phyloP scores from a whole-genome alignment of 768 basidiomycete genomes.

The Pleurotus salmoneostramineus region DNA sequence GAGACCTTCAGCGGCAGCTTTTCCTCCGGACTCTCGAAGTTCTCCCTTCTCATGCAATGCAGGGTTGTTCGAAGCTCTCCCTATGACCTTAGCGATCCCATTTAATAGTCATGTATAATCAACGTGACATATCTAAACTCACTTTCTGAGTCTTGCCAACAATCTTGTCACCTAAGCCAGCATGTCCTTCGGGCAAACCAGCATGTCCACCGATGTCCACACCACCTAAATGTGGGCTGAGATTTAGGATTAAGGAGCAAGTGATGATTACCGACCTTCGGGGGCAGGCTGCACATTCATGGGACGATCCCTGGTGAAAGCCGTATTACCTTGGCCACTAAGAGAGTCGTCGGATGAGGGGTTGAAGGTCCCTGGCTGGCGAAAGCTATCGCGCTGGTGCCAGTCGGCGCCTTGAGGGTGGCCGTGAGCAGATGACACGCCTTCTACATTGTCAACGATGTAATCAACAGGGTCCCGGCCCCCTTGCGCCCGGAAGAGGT shows the following conservation, averaged over 20 bases:
- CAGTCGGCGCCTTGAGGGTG: conserved; percentile 13
- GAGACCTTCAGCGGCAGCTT: conserved; percentile 35
- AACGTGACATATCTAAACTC: not conserved
- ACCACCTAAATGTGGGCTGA: conserved; percentile 19
- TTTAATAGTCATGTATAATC: no score
- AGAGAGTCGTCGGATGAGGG: not conserved
- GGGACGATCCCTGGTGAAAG: conserved; percentile 1
- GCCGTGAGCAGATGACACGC: conserved; percentile 13
- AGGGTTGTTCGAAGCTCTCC: conserved; percentile 43
- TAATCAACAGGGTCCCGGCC: conserved; percentile 32
- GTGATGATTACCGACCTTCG: not conserved
- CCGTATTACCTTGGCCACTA: conserved; percentile 7
- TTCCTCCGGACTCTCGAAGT: conserved; percentile 50
- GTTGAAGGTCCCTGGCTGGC: no score
- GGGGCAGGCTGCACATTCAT: conserved; percentile 4
- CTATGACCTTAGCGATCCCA: conserved; percentile 40
- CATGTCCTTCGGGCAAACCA: conserved; percentile 33
- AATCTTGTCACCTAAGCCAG: conserved; percentile 46
- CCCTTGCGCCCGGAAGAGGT: conserved; percentile 39
- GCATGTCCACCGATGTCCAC: conserved; percentile 28
- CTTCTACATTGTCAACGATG: conserved; percentile 33
- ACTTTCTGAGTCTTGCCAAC: conserved; percentile 60
- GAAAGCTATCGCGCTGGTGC: not conserved
- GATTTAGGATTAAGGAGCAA: not conserved
- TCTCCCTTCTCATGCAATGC: conserved; percentile 56